Evolutionary conservation across 768 basidiomycete genomes (phyloP), one percentile per base, ranked within the genome.

Genomic region (Gautieria morchelliformis): DNA sequence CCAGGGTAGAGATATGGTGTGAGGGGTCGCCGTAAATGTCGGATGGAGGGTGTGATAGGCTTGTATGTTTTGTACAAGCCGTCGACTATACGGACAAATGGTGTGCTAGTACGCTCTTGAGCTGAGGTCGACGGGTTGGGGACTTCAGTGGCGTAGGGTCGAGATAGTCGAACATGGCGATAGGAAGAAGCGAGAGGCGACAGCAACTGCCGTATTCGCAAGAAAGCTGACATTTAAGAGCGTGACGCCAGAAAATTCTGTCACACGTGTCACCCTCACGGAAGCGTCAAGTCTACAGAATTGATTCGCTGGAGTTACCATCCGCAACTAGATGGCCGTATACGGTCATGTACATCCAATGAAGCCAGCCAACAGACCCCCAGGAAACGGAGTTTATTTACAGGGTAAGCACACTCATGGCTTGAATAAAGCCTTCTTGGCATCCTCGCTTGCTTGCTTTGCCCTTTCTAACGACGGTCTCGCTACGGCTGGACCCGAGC

Each of bases 31-130:
- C 81, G 79, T 45, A 94, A 80, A 68, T 96, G 93, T 40, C 95
- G 91, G 37, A 93, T 78, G 62, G 86, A 82, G 1, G 92, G 92
- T 0, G 89, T 83, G 56, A 92, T 75, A 63, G 93, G 92, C 66
- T 93, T 92, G 74, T 89, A 94, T 20, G 85, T 91, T 72, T 93
- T 93, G 78, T 84, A 92, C 55, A 85, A 73, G 46, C 72, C 73
- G 24, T 49, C 56, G 6, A 49, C 46, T 15, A 57, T 57, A 27
- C 56, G 56, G 11, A 57, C 56, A 50, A 57, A 50, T 24, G 56
- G 47, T 17, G 56, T 35, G 22, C 30, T 19, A 39, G 30, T n/a
- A 20, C 22, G 19, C 48, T 57, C 45, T 20, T 5, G 39, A 15
- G 69, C 67, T 39, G 68, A 63, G 24, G 74, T 68, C 35, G 62